Evolutionary conservation across 495 filamentous ascomycete genomes (phyloP).

Genomic region (Entonaema liquescens): DNA sequence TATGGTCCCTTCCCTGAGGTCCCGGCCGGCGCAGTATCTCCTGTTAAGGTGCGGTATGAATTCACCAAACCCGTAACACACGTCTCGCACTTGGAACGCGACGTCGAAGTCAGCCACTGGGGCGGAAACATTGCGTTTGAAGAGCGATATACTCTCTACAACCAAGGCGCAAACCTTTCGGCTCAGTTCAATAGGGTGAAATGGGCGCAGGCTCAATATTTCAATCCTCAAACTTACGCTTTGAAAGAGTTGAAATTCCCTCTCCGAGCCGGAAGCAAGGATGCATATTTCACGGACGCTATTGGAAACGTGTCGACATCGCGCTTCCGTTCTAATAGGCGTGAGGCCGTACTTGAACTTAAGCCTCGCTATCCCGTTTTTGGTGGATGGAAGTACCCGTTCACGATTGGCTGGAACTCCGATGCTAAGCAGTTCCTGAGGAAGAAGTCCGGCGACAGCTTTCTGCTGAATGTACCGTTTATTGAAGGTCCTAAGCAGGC

Average conservation of each 20-base stretch:
- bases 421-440: slow-evolving; percentile 79
- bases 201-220: slow-evolving; percentile 80
- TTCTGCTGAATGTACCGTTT: slow-evolving; percentile 94
- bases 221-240: slow-evolving; percentile 76
- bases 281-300: slow-evolving; percentile 94
- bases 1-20: slow-evolving; percentile 90
- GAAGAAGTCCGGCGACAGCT: slow-evolving; percentile 67
- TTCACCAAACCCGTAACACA: slow-evolving; percentile 92
- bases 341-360: slow-evolving; percentile 85
- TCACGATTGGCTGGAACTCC: slow-evolving; percentile 93
- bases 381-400: slow-evolving; percentile 97
- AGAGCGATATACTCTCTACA: slow-evolving; percentile 89
- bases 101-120: slow-evolving; percentile 97
- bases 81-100: slow-evolving; percentile 78
- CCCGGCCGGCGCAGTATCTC: slow-evolving; percentile 75
- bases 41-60: slow-evolving; percentile 85
- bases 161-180: slow-evolving; percentile 83
- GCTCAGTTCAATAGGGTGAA: slow-evolving; percentile 87
- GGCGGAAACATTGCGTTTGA: slow-evolving; percentile 95
- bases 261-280: slow-evolving; percentile 75
- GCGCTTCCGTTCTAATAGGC: slow-evolving; percentile 78
- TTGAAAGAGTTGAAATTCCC: slow-evolving; percentile 84
- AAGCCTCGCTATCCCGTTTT: slow-evolving; percentile 94
- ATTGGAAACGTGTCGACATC: slow-evolving; percentile 98
- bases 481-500: slow-evolving; percentile 86